Evolutionary conservation across 768 basidiomycete species (phyloP).

Genomic region (Boletus vermiculosoides): DNA sequence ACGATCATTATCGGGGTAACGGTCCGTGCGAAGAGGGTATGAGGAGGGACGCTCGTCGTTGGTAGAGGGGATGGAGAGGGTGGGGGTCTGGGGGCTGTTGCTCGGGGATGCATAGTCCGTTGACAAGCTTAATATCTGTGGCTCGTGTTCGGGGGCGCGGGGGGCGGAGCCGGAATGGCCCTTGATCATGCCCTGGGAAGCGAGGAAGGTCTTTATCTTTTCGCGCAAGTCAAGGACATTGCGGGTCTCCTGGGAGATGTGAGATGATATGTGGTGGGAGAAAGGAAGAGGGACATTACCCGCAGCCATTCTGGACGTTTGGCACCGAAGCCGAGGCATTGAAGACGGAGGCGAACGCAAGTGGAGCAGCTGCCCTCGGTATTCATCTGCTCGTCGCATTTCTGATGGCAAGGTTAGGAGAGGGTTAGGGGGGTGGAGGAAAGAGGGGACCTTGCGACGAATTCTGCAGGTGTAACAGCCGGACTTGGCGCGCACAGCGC

Average conservation of each 20-base stretch:
- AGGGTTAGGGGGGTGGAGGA: slow-evolving; percentile 1
- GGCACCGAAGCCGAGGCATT: slow-evolving; percentile 82
- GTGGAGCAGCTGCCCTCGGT: slow-evolving; percentile 66
- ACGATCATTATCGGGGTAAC: slow-evolving; percentile 33
- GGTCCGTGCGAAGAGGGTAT: slow-evolving; percentile 32
- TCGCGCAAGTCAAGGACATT: slow-evolving; percentile 69
- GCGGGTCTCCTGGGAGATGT: slow-evolving; percentile 55
- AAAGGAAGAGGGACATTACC: slow-evolving; percentile 39
- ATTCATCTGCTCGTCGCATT: slow-evolving; percentile 78
- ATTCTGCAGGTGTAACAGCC: slow-evolving; percentile 90
- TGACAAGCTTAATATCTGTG: slow-evolving; percentile 51
- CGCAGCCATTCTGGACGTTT: slow-evolving; percentile 86
- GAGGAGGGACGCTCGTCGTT: slow-evolving; percentile 38
- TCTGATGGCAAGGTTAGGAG: slow-evolving; percentile 44
- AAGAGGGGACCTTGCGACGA: slow-evolving; percentile 66
- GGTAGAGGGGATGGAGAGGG: slow-evolving; percentile 44
- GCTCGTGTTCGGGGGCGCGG: slow-evolving; percentile 55
- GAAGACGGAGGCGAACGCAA: slow-evolving; percentile 74
- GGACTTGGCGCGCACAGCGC: slow-evolving; percentile 80
- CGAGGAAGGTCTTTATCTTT: slow-evolving; percentile 76
- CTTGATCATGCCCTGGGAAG: slow-evolving; percentile 86
- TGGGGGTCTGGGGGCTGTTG: slow-evolving; percentile 46
- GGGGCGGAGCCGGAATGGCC: slow-evolving; percentile 75
- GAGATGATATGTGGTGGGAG: slow-evolving; percentile 1
- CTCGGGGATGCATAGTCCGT: slow-evolving; percentile 41